Evolutionary conservation across 2,329 filamentous ascomycete species (phyloP).

Genomic region (Sporothrix sp.): DNA sequence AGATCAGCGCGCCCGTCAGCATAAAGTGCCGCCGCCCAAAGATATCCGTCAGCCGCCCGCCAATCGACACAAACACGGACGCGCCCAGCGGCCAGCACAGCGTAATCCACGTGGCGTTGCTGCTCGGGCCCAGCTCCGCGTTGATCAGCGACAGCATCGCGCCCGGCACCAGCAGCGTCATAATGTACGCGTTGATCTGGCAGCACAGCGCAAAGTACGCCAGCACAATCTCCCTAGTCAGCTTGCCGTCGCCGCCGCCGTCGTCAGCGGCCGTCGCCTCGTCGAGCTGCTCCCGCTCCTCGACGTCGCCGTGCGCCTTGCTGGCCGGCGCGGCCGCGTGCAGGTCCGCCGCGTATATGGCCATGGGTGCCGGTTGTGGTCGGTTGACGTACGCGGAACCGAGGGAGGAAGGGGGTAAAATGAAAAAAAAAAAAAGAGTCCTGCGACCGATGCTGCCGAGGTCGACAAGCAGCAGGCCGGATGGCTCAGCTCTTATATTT

Average conservation of each 20-base stretch:
- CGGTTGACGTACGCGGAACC: neutral
- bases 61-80: constrained; percentile 19
- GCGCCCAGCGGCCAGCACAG: constrained; percentile 25
- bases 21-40: constrained; percentile 14
- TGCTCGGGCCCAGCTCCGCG: constrained; percentile 26
- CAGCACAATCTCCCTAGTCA: constrained; percentile 11
- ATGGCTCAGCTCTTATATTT: neutral
- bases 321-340: neutral
- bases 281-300: neutral
- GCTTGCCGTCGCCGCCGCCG: constrained; percentile 4
- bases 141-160: constrained; percentile 26
- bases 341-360: neutral
- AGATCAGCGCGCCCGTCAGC: constrained; percentile 10
- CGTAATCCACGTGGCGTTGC: constrained; percentile 27
- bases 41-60: constrained; percentile 12
- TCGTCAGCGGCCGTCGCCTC: neutral
- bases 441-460: neutral
- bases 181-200: constrained; percentile 19
- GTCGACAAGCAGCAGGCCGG: too few species aligned
- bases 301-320: constrained; percentile 1
- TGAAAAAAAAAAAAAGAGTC: neutral
- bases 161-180: constrained; percentile 23
- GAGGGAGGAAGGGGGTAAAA: neutral
- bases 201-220: constrained; percentile 14
- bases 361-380: neutral